Base-by-base conservation (phyloP, 208 protist species). In the Wallacemonas rigidus region DNA sequence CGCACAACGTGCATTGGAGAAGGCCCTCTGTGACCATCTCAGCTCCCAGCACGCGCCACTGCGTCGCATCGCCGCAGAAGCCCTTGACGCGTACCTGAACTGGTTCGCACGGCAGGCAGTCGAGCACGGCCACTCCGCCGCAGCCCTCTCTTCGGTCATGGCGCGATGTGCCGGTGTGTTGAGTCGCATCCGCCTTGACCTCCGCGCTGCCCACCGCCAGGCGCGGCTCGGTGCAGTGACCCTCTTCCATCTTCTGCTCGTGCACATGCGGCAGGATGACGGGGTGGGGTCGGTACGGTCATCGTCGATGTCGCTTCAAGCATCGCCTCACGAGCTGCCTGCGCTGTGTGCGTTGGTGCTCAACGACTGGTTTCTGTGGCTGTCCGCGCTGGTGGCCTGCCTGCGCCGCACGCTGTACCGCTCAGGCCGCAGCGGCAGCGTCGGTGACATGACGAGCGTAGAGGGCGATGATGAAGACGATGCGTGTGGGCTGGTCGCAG, bases 11-110 rank as follows among this genome's bases (percentile, higher is more conserved):
- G 38, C 43, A 45, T 26, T 65, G 8, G 60, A 65, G 60, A 53
- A 58, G 4, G 17, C 43, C 12, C 63, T 75, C 14, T 60, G 43
- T 35, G 44, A 62, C 6, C 62, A 55, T 8, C 71, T 75, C n/a
- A 48, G 54, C 50, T 67, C 62, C 38, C 56, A 75, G 41, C 62
- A 75, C 35, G 71, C 71, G 8, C 14, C 53, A 35, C 43, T 70
- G 2, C 61, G 71, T 39, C 71, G 50, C 2, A 44, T 48, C 5
- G 62, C 71, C 50, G 50, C 62, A 11, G 71, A 69, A 44, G 54
- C 58, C 2, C 14, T 75, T 39, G 58, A 70, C n/a, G 62, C 53
- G 47, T 75, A 69, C 62, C 2, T 75, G 14, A 14, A 36, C 39
- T 73, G 69, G 54, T 35, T 48, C 40, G 11, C 45, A 38, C 11